phyloP scores from a whole-genome alignment of 2,329 filamentous ascomycete genomes.

The Stachybotrys elegans region DNA sequence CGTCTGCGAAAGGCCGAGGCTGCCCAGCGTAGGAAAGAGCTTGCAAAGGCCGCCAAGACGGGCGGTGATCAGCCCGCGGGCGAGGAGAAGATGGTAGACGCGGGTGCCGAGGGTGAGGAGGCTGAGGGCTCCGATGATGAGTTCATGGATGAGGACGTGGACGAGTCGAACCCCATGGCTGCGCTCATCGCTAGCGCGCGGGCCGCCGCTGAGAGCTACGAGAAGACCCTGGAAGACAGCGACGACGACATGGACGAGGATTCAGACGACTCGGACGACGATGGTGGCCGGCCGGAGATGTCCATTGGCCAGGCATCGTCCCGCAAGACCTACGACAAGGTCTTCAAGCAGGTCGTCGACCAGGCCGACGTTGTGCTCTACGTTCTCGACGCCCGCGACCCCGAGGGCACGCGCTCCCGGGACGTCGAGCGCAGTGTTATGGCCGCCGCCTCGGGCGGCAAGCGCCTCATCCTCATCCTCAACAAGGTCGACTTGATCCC shows the following conservation, averaged over 20 bases:
- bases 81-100: conserved; percentile 40
- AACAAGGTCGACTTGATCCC: conserved; percentile 96
- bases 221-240: conserved; percentile 57
- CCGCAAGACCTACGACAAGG: conserved; percentile 86
- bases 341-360: conserved; percentile 90
- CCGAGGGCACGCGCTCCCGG: conserved; percentile 82
- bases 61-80: conserved; percentile 37
- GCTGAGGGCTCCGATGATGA: conserved; percentile 46
- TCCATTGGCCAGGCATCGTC: conserved; percentile 56
- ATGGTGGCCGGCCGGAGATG: conserved; percentile 51
- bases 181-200: conserved; percentile 82
- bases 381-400: conserved; percentile 87
- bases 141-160: conserved; percentile 51
- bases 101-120: conserved; percentile 41
- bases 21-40: conserved; percentile 61
- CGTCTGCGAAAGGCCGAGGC: conserved; percentile 79
- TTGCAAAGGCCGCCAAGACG: conserved; percentile 63
- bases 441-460: conserved; percentile 77
- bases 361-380: conserved; percentile 88
- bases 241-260: conserved; percentile 50
- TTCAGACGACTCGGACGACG: conserved; percentile 36
- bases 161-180: conserved; percentile 81
- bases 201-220: conserved; percentile 71
- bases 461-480: conserved; percentile 83
- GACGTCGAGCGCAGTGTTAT: conserved; percentile 89